Percentiles rank a stretch among this genome's conserved stretches.
Evolutionary conservation across 495 filamentous ascomycete species (phyloP).

Genomic region (Lentithecium fluviatile): DNA sequence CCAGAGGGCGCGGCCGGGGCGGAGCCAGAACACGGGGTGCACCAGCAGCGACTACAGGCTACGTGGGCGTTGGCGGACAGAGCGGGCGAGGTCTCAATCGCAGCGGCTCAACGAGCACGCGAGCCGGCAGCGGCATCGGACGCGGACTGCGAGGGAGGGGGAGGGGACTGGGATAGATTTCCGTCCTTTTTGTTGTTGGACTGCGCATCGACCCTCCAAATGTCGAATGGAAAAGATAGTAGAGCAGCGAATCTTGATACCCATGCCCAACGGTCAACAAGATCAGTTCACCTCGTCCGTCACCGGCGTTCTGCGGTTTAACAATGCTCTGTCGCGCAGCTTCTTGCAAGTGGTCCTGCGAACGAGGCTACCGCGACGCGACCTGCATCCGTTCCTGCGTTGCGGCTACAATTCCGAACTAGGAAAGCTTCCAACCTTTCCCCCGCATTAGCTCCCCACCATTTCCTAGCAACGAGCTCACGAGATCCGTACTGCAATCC

Average conservation of each 20-base stretch:
- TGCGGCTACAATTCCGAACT: neutral
- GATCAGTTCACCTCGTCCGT: too few relatives aligned
- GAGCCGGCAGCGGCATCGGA: slow-evolving; percentile 20
- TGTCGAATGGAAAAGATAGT: neutral
- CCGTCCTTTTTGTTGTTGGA: too few relatives aligned
- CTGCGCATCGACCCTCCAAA: neutral
- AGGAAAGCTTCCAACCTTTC: neutral
- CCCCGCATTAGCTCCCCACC: neutral
- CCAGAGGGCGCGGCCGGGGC: slow-evolving; percentile 40
- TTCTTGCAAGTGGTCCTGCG: too few relatives aligned
- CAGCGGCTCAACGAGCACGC: slow-evolving; percentile 13
- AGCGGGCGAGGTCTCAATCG: slow-evolving; percentile 23
- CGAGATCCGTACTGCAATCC: neutral
- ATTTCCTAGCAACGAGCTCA: neutral
- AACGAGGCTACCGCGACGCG: neutral
- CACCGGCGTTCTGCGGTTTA: too few relatives aligned
- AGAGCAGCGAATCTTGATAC: neutral
- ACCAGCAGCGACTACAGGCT: slow-evolving; percentile 7
- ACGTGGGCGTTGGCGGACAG: slow-evolving; percentile 23
- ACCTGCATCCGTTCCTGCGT: neutral
- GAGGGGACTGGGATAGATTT: slow-evolving; percentile 17
- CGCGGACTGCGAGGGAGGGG: slow-evolving; percentile 21
- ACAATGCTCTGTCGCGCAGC: too few relatives aligned
- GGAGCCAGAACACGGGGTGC: slow-evolving; percentile 30
- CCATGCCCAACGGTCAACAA: too few relatives aligned